phyloP scores from a whole-genome alignment of 2,329 filamentous ascomycete species.

The Aspergillus alliaceus region DNA sequence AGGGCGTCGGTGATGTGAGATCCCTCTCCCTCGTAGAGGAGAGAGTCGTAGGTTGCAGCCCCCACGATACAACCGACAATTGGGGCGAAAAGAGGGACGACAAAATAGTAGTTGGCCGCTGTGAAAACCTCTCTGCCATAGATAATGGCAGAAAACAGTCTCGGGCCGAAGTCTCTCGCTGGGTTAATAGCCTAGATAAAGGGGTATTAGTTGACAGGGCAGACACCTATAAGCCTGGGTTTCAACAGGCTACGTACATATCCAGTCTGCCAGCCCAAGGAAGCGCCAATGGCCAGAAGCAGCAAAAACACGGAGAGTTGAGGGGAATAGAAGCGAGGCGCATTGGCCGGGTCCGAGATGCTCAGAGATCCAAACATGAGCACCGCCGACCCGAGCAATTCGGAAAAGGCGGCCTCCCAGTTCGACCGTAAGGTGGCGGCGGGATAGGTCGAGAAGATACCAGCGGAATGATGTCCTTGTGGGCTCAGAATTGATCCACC shows the following conservation, averaged over 20 bases:
- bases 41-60: slow-evolving; percentile 25
- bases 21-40: slow-evolving; percentile 30
- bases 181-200: slow-evolving; percentile 30
- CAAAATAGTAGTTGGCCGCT: slow-evolving; percentile 27
- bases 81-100: slow-evolving; percentile 30
- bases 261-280: slow-evolving; percentile 34
- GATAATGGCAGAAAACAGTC: slow-evolving; percentile 30
- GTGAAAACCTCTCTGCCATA: slow-evolving; percentile 32
- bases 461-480: slow-evolving; percentile 27
- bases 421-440: slow-evolving; percentile 26
- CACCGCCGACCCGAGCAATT: slow-evolving; percentile 27
- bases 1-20: slow-evolving; percentile 30
- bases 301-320: slow-evolving; percentile 29
- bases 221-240: neutral
- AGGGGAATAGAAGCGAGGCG: slow-evolving; percentile 23
- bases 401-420: slow-evolving; percentile 33
- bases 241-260: slow-evolving; percentile 25
- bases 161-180: slow-evolving; percentile 30
- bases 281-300: slow-evolving; percentile 28
- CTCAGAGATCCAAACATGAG: slow-evolving; percentile 31
- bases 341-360: slow-evolving; percentile 28
- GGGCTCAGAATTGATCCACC: slow-evolving; percentile 30
- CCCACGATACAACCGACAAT: slow-evolving; percentile 28
- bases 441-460: slow-evolving; percentile 31
- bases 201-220: neutral